Conservation (phyloP, 768 basidiomycete genomes). For the Tricholoma sp. region DNA sequence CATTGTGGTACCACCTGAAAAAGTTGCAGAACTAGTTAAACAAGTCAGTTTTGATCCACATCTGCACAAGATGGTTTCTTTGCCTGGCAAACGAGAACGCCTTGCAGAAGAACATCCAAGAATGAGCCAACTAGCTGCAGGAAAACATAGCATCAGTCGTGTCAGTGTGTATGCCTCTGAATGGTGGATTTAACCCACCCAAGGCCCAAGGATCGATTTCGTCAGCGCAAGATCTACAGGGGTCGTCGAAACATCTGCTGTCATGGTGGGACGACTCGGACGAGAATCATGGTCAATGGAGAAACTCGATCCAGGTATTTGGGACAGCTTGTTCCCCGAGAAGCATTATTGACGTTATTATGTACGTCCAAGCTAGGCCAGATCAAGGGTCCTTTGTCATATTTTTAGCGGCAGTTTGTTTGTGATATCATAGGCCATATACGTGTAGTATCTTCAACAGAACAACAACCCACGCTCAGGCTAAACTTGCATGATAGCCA, state of each 20-base stretch:
- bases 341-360: no score
- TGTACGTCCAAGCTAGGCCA: no score
- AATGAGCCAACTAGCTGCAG: conserved; percentile 26
- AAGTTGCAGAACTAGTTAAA: conserved; percentile 23
- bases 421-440: no score
- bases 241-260: conserved; percentile 15
- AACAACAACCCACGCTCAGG: no score
- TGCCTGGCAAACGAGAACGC: conserved; percentile 27
- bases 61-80: neutral
- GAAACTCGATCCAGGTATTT: neutral
- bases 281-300: neutral
- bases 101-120: conserved; percentile 26
- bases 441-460: no score
- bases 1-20: conserved; percentile 19
- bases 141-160: neutral
- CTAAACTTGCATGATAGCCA: no score
- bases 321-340: no score
- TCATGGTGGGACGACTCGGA: neutral
- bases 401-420: no score
- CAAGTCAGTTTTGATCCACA: neutral
- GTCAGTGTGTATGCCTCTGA: neutral
- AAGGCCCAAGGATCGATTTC: conserved; percentile 26
- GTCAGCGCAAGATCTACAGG: conserved; percentile 19
- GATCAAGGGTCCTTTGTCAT: no score
- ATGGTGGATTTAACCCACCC: conserved; percentile 17